Evolutionary conservation across 2,329 filamentous ascomycete species (phyloP).

Genomic region (Aspergillus fructus): DNA sequence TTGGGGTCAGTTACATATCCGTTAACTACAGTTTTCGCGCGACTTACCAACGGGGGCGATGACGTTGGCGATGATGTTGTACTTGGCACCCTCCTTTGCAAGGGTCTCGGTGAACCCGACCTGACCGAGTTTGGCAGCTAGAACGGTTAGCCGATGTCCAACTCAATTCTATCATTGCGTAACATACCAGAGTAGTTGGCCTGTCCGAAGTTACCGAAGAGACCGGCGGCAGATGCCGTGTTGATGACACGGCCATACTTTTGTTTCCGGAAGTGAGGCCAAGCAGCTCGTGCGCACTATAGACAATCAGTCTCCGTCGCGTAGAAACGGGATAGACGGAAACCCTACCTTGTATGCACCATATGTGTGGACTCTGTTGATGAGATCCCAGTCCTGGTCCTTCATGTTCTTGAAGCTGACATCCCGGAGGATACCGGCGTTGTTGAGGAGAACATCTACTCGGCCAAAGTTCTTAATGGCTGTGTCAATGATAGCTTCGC

Average conservation of each 20-base stretch:
- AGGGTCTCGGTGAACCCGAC: slow-evolving; percentile 98
- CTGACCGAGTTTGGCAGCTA: slow-evolving; percentile 87
- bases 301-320: neutral
- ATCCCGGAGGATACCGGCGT: slow-evolving; percentile 92
- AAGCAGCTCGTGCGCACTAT: slow-evolving; percentile 82
- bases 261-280: slow-evolving; percentile 97
- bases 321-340: slow-evolving; percentile 4
- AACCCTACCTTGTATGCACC: slow-evolving; percentile 76
- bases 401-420: slow-evolving; percentile 99
- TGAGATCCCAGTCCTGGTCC: slow-evolving; percentile 93
- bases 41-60: slow-evolving; percentile 75
- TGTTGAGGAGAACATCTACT: slow-evolving; percentile 95
- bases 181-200: slow-evolving; percentile 79
- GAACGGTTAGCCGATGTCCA: slow-evolving; percentile 24
- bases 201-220: slow-evolving; percentile 95
- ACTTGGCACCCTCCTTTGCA: slow-evolving; percentile 95
- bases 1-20: neutral
- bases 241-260: slow-evolving; percentile 97
- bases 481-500: slow-evolving; percentile 83
- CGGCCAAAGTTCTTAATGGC: slow-evolving; percentile 57
- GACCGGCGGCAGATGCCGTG: slow-evolving; percentile 90
- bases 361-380: slow-evolving; percentile 87
- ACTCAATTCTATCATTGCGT: neutral
- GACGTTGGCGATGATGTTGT: slow-evolving; percentile 94
- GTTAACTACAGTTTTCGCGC: neutral